Evolutionary conservation across 352 stramenopile species (phyloP), one percentile per base, ranked within the genome.

Genomic region (Phytophthora lateralis): DNA sequence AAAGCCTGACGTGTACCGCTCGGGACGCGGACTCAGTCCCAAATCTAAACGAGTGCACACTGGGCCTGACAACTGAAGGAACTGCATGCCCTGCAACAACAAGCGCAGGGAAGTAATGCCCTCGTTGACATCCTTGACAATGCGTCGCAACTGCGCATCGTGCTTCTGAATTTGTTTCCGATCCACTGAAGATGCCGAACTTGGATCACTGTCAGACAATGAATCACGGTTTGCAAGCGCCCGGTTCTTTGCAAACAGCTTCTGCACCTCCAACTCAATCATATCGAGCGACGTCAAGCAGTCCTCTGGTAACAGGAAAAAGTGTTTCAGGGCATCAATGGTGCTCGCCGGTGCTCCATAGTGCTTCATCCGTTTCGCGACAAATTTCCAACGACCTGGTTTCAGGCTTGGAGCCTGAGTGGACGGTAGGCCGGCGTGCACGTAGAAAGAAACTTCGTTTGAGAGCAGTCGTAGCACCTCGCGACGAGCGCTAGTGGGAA

Each of bases 381-480:
- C 70, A 60, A 88, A 91, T 41, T 91, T 93, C 69, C 77, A 91
- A 10, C 80, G 83, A 9, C 82, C 81, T 14, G 82, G 53, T 44
- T 92, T 88, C 21, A 92, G 59, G 11, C 63, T 80, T n/a, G 80
- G 75, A 6, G 75, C 69, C 38, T 82, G 69, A 10, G 75, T 88
- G 10, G 83, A 91, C 6, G 85, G 63, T 21, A 78, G 61, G 34
- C 84, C 82, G 29, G 71, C 60, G 52, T 94, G 83, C 0, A 93
- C 75, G 27, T 82, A 80, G 35, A 76, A 71, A 21, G 79, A 90
- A 14, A 90, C 67, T 60, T 93, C 82, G 30, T 90, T 91, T 9
- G 85, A 89, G 44, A 96, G 66, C 7, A 94, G 65, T 55, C 81
- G 91, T 7, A 92, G 58, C n/a, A 91, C 60, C 38, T 96, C 85